Base-by-base conservation (phyloP, 2,329 filamentous ascomycete genomes). In the Hymenoscyphus scutula region DNA sequence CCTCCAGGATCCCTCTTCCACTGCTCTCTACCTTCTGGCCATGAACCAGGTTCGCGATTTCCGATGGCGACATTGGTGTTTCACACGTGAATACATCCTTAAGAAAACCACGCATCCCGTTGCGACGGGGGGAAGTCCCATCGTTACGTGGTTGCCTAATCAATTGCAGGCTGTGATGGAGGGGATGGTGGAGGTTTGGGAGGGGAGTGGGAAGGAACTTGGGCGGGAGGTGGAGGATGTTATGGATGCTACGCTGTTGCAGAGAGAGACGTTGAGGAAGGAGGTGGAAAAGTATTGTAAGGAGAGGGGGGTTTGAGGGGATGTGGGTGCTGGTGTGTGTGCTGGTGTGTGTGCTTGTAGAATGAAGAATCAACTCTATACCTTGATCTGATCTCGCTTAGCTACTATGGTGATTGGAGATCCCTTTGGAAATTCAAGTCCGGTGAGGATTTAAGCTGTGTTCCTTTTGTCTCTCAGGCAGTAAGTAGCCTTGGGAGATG, bases 11-110 rank as follows among this genome's bases (percentile, higher is more conserved):
- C 80, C 64, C 77, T 84, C 69, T 84, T 89, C 37, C 78, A 80
- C 65, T 77, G 84, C 70, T 84, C 77, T 88, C 3, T 91, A 89
- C 78, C 79, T 90, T 3, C 78, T 83, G 65, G 80, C 87, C 29
- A 80, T 93, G 56, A 82, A 94, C 74, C 87, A 92, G 75, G 89
- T 94, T 8, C 84, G 90, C 61, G 89, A 91, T 74, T 94, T 94
- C 79, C 80, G 90, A 64, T 94, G 90, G 89, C 81, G 90, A 6
- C 90, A 94, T 76, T 94, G 90, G 90, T 91, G 89, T 74, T 94
- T 94, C 73, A 91, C 89, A 1, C 82, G 90, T 63, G 90, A 93
- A 79, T 94, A 94, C 73, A 93, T 94, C 70, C 82, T 94, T 66
- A 91, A 92, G 80, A 84, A 86, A 72, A 92, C 88, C 0, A 80